Conservation (phyloP, 345 rosid genomes). For the Atalantia buxifolia region DNA sequence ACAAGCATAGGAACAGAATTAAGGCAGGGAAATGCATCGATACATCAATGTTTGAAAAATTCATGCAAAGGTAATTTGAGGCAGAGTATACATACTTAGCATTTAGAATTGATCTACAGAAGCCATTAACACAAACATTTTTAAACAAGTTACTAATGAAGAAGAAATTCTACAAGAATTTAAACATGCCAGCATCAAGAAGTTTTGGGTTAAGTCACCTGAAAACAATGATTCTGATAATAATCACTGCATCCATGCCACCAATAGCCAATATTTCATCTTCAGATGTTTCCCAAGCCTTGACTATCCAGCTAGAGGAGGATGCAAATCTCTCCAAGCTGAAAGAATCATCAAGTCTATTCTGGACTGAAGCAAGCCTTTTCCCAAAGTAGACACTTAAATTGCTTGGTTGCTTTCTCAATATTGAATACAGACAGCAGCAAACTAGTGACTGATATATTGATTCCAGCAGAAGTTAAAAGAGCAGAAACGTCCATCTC, state of each 20-base stretch:
- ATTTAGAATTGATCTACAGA: background rate
- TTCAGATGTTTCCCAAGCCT: constrained; percentile 86
- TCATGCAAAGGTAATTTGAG: no score
- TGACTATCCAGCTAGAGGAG: constrained; percentile 81
- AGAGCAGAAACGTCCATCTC: constrained; percentile 70
- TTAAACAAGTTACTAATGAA: no score
- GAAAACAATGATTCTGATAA: constrained; percentile 70
- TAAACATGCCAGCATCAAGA: background rate
- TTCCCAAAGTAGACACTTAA: constrained; percentile 65
- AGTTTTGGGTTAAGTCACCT: constrained; percentile 44
- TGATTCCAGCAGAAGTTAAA: constrained; percentile 87
- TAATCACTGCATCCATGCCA: constrained; percentile 82
- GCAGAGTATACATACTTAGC: no score
- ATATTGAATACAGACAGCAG: constrained; percentile 68
- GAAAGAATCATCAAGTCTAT: constrained; percentile 33
- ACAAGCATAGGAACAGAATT: background rate
- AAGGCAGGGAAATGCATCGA: no score
- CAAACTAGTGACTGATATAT: constrained; percentile 55
- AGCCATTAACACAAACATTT: no score
- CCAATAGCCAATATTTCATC: constrained; percentile 66
- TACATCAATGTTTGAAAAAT: no score
- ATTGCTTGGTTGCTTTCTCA: constrained; percentile 79
- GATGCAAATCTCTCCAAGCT: constrained; percentile 78
- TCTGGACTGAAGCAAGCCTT: constrained; percentile 39
- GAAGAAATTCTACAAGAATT: no score